These are phyloP conservation scores for Lentinula boryana DNA, from an alignment of 768 basidiomycete genomes.

Conservation along the genomic window DNA sequence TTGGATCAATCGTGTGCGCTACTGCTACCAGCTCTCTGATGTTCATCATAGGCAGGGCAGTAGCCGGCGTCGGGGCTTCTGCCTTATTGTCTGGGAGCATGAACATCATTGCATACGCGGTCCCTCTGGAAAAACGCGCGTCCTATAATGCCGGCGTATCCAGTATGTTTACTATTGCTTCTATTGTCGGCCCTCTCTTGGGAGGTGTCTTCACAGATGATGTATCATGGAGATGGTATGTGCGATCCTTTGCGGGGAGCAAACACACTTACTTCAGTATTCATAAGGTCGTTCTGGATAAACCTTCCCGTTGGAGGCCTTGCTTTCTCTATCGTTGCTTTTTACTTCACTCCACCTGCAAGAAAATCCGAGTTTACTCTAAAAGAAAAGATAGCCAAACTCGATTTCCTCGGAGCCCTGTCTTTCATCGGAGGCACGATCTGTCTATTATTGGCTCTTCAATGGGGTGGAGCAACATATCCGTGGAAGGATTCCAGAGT, in stretches of 20 bases:
- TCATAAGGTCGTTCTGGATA: conserved; percentile 3
- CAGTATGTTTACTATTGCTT: conserved; percentile 20
- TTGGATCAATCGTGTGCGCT: conserved; percentile 36
- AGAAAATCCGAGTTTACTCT: background rate
- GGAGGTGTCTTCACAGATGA: conserved; percentile 22
- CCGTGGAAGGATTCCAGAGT: conserved; percentile 24
- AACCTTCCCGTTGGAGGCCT: conserved; percentile 16
- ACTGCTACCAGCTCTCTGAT: conserved; percentile 17
- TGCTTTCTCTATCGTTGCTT: conserved; percentile 8
- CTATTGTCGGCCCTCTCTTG: conserved; percentile 20
- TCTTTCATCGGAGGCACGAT: conserved; percentile 16
- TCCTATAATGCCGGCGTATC: conserved; percentile 26
- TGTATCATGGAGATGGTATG: conserved; percentile 6
- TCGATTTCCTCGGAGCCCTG: conserved; percentile 6
- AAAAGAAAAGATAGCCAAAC: conserved; percentile 4
- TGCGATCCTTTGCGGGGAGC: background rate
- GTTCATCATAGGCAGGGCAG: conserved; percentile 33
- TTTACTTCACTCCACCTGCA: conserved; percentile 7
- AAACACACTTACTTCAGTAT: background rate
- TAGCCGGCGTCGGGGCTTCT: conserved; percentile 38
- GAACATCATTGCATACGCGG: background rate
- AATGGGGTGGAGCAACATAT: conserved; percentile 39
- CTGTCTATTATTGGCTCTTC: conserved; percentile 32
- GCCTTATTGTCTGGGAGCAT: conserved; percentile 14
- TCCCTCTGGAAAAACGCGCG: conserved; percentile 20